These are phyloP conservation scores for Sporothrix variecibatus DNA, from an alignment of 2,329 filamentous ascomycete genomes.

Conservation along the genomic window DNA sequence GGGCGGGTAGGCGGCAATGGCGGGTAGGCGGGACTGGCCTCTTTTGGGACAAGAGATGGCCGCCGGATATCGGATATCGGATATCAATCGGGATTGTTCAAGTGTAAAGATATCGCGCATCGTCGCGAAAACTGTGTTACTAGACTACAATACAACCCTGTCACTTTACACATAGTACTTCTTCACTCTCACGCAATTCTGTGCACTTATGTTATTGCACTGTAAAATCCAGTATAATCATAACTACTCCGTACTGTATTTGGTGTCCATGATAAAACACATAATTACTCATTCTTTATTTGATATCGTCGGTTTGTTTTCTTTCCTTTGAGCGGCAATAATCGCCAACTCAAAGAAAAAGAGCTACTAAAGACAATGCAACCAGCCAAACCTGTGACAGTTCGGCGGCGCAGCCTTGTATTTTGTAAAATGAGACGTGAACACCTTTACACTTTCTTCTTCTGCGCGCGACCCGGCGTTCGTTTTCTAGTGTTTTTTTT, in stretches of 20 bases:
- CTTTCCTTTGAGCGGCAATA: neutral
- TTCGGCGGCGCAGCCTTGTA: neutral
- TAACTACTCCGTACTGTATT: neutral
- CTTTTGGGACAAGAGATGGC: neutral
- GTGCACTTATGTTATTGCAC: neutral
- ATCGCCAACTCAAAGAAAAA: neutral
- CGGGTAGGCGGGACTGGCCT: neutral
- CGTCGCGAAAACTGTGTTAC: neutral
- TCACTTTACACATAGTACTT: neutral
- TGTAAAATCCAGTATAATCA: neutral
- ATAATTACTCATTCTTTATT: neutral
- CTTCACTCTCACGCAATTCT: neutral
- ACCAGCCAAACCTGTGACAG: neutral
- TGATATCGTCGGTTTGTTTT: neutral
- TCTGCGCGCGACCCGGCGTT: neutral
- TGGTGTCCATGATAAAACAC: neutral
- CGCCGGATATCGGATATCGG: neutral
- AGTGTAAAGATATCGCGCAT: neutral
- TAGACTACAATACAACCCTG: neutral
- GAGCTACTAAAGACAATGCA: constrained; percentile 1
- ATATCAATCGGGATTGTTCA: neutral
- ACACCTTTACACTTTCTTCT: neutral
- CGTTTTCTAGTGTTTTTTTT: neutral
- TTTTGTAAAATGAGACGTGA: neutral
- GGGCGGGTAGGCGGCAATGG: neutral